Base-by-base conservation (phyloP, 2,329 filamentous ascomycete species). In the Thelonectria olida region DNA sequence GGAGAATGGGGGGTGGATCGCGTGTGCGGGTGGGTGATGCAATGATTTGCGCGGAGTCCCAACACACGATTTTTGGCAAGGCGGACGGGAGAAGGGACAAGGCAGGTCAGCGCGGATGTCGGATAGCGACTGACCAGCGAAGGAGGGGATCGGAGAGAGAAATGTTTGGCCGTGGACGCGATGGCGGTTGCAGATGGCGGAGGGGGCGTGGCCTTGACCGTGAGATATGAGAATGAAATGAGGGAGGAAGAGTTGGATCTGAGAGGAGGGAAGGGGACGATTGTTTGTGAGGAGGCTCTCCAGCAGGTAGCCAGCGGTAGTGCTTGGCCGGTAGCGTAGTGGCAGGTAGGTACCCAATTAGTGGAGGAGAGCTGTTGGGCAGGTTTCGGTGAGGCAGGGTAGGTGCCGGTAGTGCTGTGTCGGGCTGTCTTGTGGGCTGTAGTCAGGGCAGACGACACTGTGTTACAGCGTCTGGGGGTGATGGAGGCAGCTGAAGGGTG, bases 31-130 rank as follows among this genome's bases (percentile, higher is more conserved):
- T 63, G 68, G 66, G 71, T 73, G 70, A 73, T 73, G 71, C 71
- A 73, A 73, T 73, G 70, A 73, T 73, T 72, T 73, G 70, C 70
- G 70, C 70, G 62, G 70, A 72, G 67, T 65, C 61, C 66, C 64
- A 68, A 72, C 70, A 70, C 67, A 70, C 67, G 72, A 66, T 67
- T 71, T 72, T 72, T 69, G 65, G 59, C 58, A 61, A 51, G 44
- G 62, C 63, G 58, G 61, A 47, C 64, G 64, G 52, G 28, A 58
- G 58, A 59, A 49, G 36, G 31, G 62, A 61, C 42, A 64, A 67
- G 68, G 66, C 45, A 59, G 59, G 58, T 52, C 54, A 53, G 58
- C 55, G 52, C 54, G 45, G 15, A 62, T 48, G 41, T 54, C 54
- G 63, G 48, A 44, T 38, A 48, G 60, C 60, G 54, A 62, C 60